Conservation (phyloP, 768 basidiomycete genomes). For the Tylopilus sp. region DNA sequence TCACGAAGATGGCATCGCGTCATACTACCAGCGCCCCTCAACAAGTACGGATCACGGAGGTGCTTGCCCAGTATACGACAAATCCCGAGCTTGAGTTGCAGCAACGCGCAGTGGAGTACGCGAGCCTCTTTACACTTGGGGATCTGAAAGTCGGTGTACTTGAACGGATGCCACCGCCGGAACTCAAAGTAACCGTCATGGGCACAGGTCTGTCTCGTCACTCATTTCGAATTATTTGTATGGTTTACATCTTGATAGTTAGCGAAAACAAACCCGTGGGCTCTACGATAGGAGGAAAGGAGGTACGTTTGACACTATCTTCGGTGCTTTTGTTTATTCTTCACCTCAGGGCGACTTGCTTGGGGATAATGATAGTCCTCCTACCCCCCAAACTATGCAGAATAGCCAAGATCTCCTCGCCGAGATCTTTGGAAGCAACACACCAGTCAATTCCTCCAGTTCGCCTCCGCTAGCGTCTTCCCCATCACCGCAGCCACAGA, state of each 20-base stretch:
- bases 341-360: conserved; percentile 62
- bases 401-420: conserved; percentile 85
- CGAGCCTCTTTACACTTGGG: conserved; percentile 73
- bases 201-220: conserved; percentile 64
- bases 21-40: conserved; percentile 60
- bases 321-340: background rate
- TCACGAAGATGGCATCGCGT: conserved; percentile 89
- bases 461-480: conserved; percentile 36
- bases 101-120: conserved; percentile 94
- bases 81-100: conserved; percentile 94
- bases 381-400: conserved; percentile 43
- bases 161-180: conserved; percentile 99
- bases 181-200: conserved; percentile 95
- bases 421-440: conserved; percentile 78
- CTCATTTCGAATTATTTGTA: background rate
- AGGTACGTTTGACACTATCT: conserved; percentile 41
- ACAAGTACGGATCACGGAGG: conserved; percentile 73
- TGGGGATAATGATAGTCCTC: conserved; percentile 64
- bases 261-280: conserved; percentile 97
- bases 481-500: conserved; percentile 44
- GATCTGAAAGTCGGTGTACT: conserved; percentile 81
- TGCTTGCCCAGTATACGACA: conserved; percentile 79
- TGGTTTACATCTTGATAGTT: conserved; percentile 42
- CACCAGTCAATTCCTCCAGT: conserved; percentile 25
- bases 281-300: conserved; percentile 74